These are phyloP conservation scores for Salix viminalis DNA, from an alignment of 345 rosid species.

Conservation along the genomic window DNA sequence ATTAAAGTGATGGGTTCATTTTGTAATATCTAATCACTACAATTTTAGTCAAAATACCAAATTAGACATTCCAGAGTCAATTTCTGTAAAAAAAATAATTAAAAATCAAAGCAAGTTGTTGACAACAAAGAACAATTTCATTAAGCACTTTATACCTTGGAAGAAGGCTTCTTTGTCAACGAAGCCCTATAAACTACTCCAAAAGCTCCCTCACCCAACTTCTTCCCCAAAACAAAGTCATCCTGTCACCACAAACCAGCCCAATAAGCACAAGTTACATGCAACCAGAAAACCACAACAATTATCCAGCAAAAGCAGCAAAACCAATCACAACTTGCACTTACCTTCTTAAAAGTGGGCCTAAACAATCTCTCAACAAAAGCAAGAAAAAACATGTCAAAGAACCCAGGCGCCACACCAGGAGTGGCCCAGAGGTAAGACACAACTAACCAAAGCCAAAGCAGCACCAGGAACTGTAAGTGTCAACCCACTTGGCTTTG, in stretches of 20 bases:
- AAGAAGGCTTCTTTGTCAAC: slow-evolving; percentile 54
- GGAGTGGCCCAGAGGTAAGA: slow-evolving; percentile 99
- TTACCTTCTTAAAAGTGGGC: slow-evolving; percentile 69
- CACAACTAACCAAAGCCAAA: slow-evolving; percentile 67
- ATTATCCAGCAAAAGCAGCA: not conserved
- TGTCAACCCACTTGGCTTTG: slow-evolving; percentile 68
- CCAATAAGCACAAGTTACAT: not conserved
- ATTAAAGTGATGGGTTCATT: not conserved
- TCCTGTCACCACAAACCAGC: slow-evolving; percentile 48
- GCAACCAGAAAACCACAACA: not conserved
- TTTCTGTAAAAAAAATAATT: not conserved
- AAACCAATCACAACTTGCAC: not conserved
- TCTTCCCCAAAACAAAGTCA: slow-evolving; percentile 91
- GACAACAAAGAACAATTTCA: not conserved
- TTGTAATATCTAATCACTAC: not conserved
- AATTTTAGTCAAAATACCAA: not conserved
- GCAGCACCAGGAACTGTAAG: slow-evolving; percentile 75
- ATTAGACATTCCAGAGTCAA: not conserved
- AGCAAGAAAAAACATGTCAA: slow-evolving; percentile 93
- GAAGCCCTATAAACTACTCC: slow-evolving; percentile 84
- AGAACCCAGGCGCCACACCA: slow-evolving; percentile 98
- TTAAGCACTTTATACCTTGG: slow-evolving; percentile 47
- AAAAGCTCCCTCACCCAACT: slow-evolving; percentile 94
- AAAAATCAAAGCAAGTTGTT: not conserved
- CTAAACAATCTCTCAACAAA: slow-evolving; percentile 80